Percentiles rank a stretch among this genome's conserved stretches.
Conservation (phyloP, 768 basidiomycete genomes). For the Tulasnella sp. region DNA sequence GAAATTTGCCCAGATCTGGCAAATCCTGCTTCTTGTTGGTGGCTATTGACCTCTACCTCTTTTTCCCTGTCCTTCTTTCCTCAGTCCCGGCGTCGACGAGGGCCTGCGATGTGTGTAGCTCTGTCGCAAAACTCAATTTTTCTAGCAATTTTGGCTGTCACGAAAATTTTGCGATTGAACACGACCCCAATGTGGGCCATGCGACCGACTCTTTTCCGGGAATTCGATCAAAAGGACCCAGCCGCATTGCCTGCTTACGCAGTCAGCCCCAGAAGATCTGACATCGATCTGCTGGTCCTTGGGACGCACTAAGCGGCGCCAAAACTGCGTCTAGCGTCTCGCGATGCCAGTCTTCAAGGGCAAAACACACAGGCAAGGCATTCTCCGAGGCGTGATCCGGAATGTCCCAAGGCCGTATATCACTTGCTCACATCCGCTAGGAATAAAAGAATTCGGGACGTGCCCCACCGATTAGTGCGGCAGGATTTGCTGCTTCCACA, state of each 20-base stretch:
- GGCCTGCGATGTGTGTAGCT: constrained; percentile 19
- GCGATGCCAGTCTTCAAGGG: constrained; percentile 1
- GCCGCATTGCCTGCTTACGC: constrained; percentile 18
- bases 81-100: constrained; percentile 20
- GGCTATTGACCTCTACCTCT: not conserved
- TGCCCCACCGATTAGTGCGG: constrained; percentile 24
- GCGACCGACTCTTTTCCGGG: constrained; percentile 21
- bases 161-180: constrained; percentile 16
- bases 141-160: constrained; percentile 2
- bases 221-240: constrained; percentile 14
- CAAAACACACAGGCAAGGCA: constrained; percentile 22
- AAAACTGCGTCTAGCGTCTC: not conserved
- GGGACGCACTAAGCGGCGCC: constrained; percentile 16
- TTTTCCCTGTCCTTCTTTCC: constrained; percentile 6
- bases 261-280: constrained; percentile 16
- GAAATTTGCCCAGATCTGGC: constrained; percentile 13
- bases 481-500: constrained; percentile 27
- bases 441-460: constrained; percentile 15
- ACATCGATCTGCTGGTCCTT: constrained; percentile 9
- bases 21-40: constrained; percentile 18
- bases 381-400: constrained; percentile 23
- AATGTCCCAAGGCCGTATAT: constrained; percentile 24
- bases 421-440: constrained; percentile 17
- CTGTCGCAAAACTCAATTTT: constrained; percentile 16
- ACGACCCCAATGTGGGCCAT: constrained; percentile 13